Conservation (phyloP, 768 basidiomycete species). For the Suillus weaverae region DNA sequence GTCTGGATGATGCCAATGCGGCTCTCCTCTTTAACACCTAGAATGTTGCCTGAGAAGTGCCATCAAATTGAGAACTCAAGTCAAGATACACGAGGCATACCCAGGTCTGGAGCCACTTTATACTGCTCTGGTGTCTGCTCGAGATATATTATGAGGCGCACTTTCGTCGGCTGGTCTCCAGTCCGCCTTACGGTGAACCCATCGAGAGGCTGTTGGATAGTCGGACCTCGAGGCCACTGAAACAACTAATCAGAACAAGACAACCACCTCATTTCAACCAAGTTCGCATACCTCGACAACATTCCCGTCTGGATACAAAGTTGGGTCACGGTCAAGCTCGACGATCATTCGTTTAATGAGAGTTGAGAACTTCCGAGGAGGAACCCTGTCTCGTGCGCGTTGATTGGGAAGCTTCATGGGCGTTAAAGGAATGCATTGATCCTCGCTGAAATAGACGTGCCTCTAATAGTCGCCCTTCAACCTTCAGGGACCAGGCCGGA, state of each 20-base stretch:
- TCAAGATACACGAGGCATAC: slow-evolving; percentile 35
- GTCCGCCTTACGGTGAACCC: slow-evolving; percentile 84
- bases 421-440: neutral
- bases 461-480: slow-evolving; percentile 87
- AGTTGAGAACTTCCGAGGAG: slow-evolving; percentile 80
- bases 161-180: slow-evolving; percentile 75
- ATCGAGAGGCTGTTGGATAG: slow-evolving; percentile 63
- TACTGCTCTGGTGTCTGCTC: slow-evolving; percentile 88
- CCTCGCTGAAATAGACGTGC: slow-evolving; percentile 39
- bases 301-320: slow-evolving; percentile 80
- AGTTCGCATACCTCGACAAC: slow-evolving; percentile 71
- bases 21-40: slow-evolving; percentile 85
- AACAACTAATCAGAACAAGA: neutral
- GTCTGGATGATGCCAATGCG: slow-evolving; percentile 78
- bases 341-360: slow-evolving; percentile 82
- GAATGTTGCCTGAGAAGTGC: slow-evolving; percentile 47
- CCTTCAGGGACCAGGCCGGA: slow-evolving; percentile 83
- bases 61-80: slow-evolving; percentile 7
- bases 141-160: slow-evolving; percentile 82
- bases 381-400: slow-evolving; percentile 58
- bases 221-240: slow-evolving; percentile 65
- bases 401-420: slow-evolving; percentile 53
- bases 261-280: neutral
- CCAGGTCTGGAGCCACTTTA: slow-evolving; percentile 74
- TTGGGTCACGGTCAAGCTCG: slow-evolving; percentile 84